Percentiles rank a stretch among this genome's conserved stretches.
phyloP scores from a whole-genome alignment of 169 alveolate genomes.

The Eimeria maxima region DNA sequence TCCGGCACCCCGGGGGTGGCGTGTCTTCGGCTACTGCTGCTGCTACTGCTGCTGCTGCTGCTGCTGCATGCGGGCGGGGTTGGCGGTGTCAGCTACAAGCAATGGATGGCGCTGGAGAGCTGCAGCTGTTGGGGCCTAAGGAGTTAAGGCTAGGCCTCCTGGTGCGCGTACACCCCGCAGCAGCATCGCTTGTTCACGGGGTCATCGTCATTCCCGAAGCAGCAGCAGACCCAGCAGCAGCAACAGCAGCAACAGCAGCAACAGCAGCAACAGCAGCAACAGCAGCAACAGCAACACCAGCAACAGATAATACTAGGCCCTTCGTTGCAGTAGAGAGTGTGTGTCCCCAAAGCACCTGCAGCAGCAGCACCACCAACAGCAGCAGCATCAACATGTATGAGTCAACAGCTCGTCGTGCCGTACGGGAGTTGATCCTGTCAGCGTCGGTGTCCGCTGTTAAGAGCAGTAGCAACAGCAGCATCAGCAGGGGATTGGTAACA shows the following conservation, averaged over 20 bases:
- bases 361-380: neutral
- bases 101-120: neutral
- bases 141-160: slow-evolving; percentile 74
- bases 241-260: slow-evolving; percentile 14
- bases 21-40: slow-evolving; percentile 15
- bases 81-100: slow-evolving; percentile 49
- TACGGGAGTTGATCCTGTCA: slow-evolving; percentile 3
- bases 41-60: slow-evolving; percentile 41
- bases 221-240: slow-evolving; percentile 34
- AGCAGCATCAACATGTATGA: slow-evolving; percentile 27
- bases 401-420: slow-evolving; percentile 9
- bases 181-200: slow-evolving; percentile 49
- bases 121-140: slow-evolving; percentile 49
- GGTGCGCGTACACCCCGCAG: slow-evolving; percentile 77
- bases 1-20: slow-evolving; percentile 46
- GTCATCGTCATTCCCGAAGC: slow-evolving; percentile 34
- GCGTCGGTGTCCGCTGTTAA: neutral
- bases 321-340: neutral
- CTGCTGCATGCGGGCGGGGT: slow-evolving; percentile 34
- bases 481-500: slow-evolving; percentile 24
- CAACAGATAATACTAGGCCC: neutral
- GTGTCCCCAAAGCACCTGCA: neutral
- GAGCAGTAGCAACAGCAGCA: neutral
- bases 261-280: neutral
- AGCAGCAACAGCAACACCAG: neutral